Conservation (phyloP, 108 stramenopile species). For the Bacterosira constricta region DNA sequence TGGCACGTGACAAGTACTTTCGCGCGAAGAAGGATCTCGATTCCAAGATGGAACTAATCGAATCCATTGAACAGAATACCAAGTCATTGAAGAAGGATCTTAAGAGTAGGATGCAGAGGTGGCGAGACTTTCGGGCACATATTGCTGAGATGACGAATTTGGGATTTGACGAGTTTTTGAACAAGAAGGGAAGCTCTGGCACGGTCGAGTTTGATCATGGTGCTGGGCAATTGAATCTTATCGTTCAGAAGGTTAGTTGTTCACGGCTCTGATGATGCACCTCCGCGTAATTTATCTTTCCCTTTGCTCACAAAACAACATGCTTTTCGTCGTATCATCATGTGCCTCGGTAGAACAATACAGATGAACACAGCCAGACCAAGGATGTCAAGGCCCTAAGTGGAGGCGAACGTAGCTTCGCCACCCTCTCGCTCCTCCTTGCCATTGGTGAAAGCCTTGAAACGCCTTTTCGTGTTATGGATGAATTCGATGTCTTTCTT, state of each 20-base stretch:
- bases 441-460: conserved; percentile 92
- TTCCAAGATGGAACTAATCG: conserved; percentile 59
- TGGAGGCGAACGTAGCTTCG: conserved; percentile 86
- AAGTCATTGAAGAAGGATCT: conserved; percentile 53
- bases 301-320: no score
- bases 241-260: conserved; percentile 67
- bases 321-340: conserved; percentile 3
- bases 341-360: conserved; percentile 37
- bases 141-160: conserved; percentile 60
- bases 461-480: conserved; percentile 97
- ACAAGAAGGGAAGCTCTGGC: conserved; percentile 80
- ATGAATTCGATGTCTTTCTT: conserved; percentile 98
- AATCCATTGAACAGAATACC: conserved; percentile 44
- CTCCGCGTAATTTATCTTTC: neutral
- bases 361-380: conserved; percentile 64
- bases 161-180: conserved; percentile 78
- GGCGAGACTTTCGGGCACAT: conserved; percentile 64
- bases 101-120: conserved; percentile 52
- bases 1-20: conserved; percentile 69
- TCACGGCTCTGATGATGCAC: no score
- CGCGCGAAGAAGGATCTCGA: conserved; percentile 64
- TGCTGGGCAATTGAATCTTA: conserved; percentile 54
- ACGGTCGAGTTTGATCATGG: conserved; percentile 78
- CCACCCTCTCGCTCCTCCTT: conserved; percentile 90
- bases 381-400: conserved; percentile 88